Percentiles rank a stretch among this genome's conserved stretches.
These are phyloP conservation scores for Lithocarpus polystachyus DNA, from an alignment of 306 rosid genomes.

Conservation along the genomic window DNA sequence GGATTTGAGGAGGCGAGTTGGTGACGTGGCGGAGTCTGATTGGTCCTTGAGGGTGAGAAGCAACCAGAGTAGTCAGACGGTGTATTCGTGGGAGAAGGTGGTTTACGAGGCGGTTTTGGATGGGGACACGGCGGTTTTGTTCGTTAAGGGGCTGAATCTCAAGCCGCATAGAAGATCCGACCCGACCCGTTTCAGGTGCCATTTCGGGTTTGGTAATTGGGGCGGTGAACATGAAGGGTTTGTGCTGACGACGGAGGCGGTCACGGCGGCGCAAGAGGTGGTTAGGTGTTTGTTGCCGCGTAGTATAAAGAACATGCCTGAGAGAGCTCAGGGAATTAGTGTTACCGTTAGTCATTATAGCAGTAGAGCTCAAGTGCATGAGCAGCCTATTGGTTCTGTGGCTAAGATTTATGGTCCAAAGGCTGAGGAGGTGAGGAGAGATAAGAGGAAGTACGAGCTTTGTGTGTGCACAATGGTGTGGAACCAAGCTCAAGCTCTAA, in stretches of 20 bases:
- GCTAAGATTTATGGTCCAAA: slow-evolving; percentile 38
- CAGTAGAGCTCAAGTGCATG: slow-evolving; percentile 25
- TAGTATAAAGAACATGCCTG: slow-evolving; percentile 37
- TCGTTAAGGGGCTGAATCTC: slow-evolving; percentile 85
- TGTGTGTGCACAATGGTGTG: slow-evolving; percentile 94
- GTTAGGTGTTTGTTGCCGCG: slow-evolving; percentile 75
- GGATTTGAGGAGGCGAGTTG: slow-evolving; percentile 44
- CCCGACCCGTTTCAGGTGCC: slow-evolving; percentile 66
- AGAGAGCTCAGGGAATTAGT: slow-evolving; percentile 51
- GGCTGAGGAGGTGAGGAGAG: slow-evolving; percentile 7
- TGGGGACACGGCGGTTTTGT: slow-evolving; percentile 64
- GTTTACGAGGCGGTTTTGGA: slow-evolving; percentile 82
- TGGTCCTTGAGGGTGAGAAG: slow-evolving; percentile 5
- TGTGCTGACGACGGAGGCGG: slow-evolving; percentile 46
- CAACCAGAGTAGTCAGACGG: slow-evolving; percentile 27
- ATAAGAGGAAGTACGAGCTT: slow-evolving; percentile 53
- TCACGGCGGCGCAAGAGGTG: slow-evolving; percentile 82
- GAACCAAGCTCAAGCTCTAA: slow-evolving; percentile 79
- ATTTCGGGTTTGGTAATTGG: slow-evolving; percentile 44
- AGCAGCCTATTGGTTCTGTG: slow-evolving; percentile 55
- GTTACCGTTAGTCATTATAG: slow-evolving; percentile 49
- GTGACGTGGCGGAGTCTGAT: slow-evolving; percentile 29
- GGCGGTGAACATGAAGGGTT: slow-evolving; percentile 26
- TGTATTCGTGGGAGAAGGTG: slow-evolving; percentile 57
- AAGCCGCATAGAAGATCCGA: slow-evolving; percentile 75